Conservation (phyloP, 2,329 filamentous ascomycete genomes). For the Pseudomassariella vexata region DNA sequence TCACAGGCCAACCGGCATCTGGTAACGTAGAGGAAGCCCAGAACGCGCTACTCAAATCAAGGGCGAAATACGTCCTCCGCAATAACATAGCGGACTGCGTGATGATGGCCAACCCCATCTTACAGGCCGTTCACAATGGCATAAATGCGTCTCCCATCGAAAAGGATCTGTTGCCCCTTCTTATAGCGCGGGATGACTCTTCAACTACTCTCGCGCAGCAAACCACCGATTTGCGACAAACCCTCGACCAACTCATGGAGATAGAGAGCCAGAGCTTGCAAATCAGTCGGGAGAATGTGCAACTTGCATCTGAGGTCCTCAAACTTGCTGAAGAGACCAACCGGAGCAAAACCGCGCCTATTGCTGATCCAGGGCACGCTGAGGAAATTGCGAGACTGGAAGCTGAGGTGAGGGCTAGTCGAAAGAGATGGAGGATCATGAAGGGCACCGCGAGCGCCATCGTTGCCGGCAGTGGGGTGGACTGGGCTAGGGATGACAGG, state of each 20-base stretch:
- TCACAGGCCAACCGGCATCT: slow-evolving; percentile 3
- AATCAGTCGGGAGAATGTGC: slow-evolving; percentile 54
- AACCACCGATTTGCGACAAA: slow-evolving; percentile 43
- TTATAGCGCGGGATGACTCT: slow-evolving; percentile 62
- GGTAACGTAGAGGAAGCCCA: slow-evolving; percentile 48
- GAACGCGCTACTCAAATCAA: slow-evolving; percentile 62
- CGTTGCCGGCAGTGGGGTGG: slow-evolving; percentile 73
- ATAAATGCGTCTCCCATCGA: slow-evolving; percentile 60
- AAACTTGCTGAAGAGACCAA: slow-evolving; percentile 53
- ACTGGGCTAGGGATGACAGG: slow-evolving; percentile 68
- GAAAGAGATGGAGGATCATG: slow-evolving; percentile 65
- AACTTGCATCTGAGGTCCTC: slow-evolving; percentile 57
- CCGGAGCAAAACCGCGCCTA: slow-evolving; percentile 40
- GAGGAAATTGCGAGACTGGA: slow-evolving; percentile 55
- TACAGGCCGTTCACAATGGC: slow-evolving; percentile 71
- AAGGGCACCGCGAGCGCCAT: slow-evolving; percentile 75
- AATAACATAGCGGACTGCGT: slow-evolving; percentile 65
- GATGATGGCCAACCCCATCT: slow-evolving; percentile 66
- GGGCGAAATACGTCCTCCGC: slow-evolving; percentile 63
- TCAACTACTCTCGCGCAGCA: slow-evolving; percentile 59
- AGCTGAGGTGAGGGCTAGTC: slow-evolving; percentile 53
- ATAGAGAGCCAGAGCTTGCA: slow-evolving; percentile 54
- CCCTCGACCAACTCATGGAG: slow-evolving; percentile 46
- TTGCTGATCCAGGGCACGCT: slow-evolving; percentile 44
- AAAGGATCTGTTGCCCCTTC: slow-evolving; percentile 59